Base-by-base conservation (phyloP, 2,329 filamentous ascomycete genomes). In the Hypoxylon sp. region DNA sequence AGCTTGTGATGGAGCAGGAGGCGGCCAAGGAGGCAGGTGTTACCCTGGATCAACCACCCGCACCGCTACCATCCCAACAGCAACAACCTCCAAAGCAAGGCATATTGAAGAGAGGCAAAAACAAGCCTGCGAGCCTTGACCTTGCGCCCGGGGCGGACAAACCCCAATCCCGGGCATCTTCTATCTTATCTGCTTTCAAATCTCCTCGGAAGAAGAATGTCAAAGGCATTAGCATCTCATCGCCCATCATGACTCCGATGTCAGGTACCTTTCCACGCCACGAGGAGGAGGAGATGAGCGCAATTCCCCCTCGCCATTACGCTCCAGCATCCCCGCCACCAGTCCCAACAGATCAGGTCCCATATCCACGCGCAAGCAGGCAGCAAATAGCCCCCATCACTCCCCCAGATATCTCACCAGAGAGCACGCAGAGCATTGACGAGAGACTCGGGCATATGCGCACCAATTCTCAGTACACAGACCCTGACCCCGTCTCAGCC, bases 1-100 rank as follows among this genome's bases (percentile, higher is more conserved):
- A 90, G 68, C 91, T 94, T 72, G 94, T 97, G 70, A 91, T 97
- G 90, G 93, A 94, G 79, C 92, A 97, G 74, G 94, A 98, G 75
- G 88, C 87, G 63, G 88, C 88, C 56, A 90, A 90, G 78, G 82
- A 85, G 70, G 83, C 83, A 51, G 88, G 89, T 32, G 76, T 87
- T 45, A 79, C 79, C 17, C 81, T 87, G 48, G 82, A 85, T 21
- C 78, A 76, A 5, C 81, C 83, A 38, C 80, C 80, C 60, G 64
- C 78, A 21, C 82, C 83, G 14, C 63, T 82, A 9, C 23, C 55
- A 23, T 69, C 76, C 11, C 79, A 79, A 5, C 75, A 74, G 41
- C 63, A 60, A n/a, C 60, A 74, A 25, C 61, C 74, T 28, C 61
- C 51, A 14, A 88, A 86, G 76, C 84, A 85, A 4, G 80, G 81